phyloP scores from a whole-genome alignment of 176 grass and related monocot species.

The Oryza longistaminata region DNA sequence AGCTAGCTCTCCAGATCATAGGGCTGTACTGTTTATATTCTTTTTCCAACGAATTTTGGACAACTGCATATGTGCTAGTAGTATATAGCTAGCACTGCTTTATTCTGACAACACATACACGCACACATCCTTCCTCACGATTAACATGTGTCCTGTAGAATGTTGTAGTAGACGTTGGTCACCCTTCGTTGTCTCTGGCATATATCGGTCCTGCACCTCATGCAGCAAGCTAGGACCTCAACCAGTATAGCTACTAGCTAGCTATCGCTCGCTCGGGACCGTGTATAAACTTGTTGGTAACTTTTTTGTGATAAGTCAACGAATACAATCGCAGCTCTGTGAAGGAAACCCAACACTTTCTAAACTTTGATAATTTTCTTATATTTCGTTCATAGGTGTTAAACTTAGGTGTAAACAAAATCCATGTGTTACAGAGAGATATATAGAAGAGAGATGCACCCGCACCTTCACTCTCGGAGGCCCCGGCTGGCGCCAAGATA shows the following conservation, averaged over 20 bases:
- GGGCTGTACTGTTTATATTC: not conserved
- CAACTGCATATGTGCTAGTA: not conserved
- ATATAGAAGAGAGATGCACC: not conserved
- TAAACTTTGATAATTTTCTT: too few relatives aligned
- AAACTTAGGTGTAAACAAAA: too few relatives aligned
- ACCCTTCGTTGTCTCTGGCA: slow-evolving; percentile 5
- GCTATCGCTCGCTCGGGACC: not conserved
- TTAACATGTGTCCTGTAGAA: not conserved
- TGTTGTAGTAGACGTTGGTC: not conserved
- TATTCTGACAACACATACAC: not conserved
- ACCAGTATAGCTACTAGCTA: not conserved
- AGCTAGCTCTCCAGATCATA: not conserved
- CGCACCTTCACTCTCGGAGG: not conserved
- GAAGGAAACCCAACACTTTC: too few relatives aligned
- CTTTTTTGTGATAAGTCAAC: too few relatives aligned
- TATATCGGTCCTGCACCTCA: not conserved
- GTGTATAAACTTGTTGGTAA: not conserved
- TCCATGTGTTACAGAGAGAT: not conserved
- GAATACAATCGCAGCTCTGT: too few relatives aligned
- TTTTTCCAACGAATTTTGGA: not conserved
- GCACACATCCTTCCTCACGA: not conserved
- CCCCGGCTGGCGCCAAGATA: not conserved
- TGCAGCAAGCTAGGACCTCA: too few relatives aligned
- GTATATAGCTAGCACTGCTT: too few relatives aligned
- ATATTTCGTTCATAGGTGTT: too few relatives aligned